phyloP scores from a whole-genome alignment of 257 asterid species.

The Catharanthus roseus region DNA sequence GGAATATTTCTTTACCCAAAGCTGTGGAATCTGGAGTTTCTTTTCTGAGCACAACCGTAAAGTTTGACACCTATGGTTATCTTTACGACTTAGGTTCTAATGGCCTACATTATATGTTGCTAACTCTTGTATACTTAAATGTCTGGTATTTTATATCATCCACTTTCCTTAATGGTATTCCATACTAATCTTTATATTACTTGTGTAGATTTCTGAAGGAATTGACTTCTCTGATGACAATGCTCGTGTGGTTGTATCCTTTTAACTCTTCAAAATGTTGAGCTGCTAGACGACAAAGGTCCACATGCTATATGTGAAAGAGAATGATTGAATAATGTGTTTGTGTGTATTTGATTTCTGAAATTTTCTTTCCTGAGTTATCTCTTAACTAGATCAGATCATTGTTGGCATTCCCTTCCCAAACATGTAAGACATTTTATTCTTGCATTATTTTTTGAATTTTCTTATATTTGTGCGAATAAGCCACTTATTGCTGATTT shows the following conservation, averaged over 20 bases:
- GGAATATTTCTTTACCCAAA: not conserved
- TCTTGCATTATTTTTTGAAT: constrained; percentile 9
- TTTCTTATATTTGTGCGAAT: constrained; percentile 13
- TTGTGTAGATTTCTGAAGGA: constrained; percentile 93
- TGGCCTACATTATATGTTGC: not conserved
- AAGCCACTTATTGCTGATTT: constrained; percentile 22
- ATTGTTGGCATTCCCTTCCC: constrained; percentile 97
- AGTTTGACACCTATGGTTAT: not conserved
- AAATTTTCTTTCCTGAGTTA: constrained; percentile 20
- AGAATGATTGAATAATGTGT: not conserved
- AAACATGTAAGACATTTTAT: constrained; percentile 54
- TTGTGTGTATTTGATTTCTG: constrained; percentile 4
- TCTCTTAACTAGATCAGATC: constrained; percentile 65
- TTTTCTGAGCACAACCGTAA: not conserved
- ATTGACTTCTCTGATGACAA: constrained; percentile 94
- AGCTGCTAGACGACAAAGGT: not conserved
- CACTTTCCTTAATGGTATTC: not conserved
- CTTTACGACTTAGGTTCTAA: not conserved
- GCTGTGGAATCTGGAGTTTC: not conserved
- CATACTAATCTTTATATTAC: constrained; percentile 11
- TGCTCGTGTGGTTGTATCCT: constrained; percentile 98
- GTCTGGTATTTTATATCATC: not conserved
- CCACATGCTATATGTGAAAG: not conserved
- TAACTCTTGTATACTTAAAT: not conserved
- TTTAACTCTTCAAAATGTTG: constrained; percentile 12